Percentiles rank a stretch among this genome's conserved stretches.
These are phyloP conservation scores for Jatropha podagrica DNA, from an alignment of 441 rosid species.

Conservation along the genomic window DNA sequence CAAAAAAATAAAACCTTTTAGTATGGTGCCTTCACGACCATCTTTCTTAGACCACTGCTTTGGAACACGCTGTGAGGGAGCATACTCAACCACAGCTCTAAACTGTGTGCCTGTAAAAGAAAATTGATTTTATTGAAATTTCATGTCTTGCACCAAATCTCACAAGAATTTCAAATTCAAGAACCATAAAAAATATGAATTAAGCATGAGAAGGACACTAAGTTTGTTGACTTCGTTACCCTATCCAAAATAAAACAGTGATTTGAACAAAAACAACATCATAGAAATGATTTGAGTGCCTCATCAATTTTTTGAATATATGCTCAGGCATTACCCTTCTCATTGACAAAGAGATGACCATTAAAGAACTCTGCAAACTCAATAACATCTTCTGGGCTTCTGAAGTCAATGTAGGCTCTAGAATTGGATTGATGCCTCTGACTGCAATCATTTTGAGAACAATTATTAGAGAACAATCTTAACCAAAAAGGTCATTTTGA, in stretches of 20 bases:
- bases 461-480: background rate
- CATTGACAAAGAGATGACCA: constrained; percentile 75
- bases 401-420: constrained; percentile 71
- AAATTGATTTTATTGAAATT: constrained; percentile 1
- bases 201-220: background rate
- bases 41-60: constrained; percentile 61
- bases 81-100: constrained; percentile 66
- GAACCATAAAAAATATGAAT: background rate
- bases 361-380: constrained; percentile 76
- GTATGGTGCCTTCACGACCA: constrained; percentile 71
- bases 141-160: background rate
- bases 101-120: constrained; percentile 57
- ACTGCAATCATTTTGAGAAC: constrained; percentile 35
- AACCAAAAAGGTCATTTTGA: background rate
- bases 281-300: constrained; percentile 13
- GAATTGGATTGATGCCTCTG: constrained; percentile 58
- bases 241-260: constrained; percentile 16
- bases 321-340: constrained; percentile 57
- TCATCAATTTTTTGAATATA: constrained; percentile 13
- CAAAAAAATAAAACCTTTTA: constrained; percentile 40
- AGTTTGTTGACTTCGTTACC: constrained; percentile 11
- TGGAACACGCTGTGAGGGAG: constrained; percentile 73
- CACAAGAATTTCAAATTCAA: constrained; percentile 4
- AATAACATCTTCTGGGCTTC: constrained; percentile 58
- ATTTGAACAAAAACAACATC: constrained; percentile 16